Evolutionary conservation across 331 rosid genomes (phyloP), one percentile per base, ranked within the genome.

Genomic region (Pyrus hybrid): DNA sequence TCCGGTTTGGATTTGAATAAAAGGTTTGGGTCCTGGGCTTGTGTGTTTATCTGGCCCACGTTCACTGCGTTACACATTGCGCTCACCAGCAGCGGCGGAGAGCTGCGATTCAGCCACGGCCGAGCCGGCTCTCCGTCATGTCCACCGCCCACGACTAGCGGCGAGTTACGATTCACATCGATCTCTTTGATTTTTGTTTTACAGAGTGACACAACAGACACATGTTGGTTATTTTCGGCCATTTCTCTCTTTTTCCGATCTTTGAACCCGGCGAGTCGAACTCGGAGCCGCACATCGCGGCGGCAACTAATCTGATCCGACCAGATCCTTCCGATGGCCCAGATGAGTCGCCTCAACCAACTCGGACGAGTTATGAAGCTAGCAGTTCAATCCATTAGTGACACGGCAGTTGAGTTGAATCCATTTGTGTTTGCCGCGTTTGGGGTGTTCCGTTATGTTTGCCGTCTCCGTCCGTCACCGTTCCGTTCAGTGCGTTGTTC

Each of bases 41-140:
- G 14, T 41, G 47, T 14, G 14, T 41, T 11, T 41, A 8, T 41
- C 47, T 41, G 47, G 47, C 47, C 43, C 43, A 37, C 43, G 43
- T 37, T 37, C 43, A 37, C 43, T 9, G 43, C 1, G 13, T 37
- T 37, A 0, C 4, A 37, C 43, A 9, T 4, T 92, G 97, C 4
- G 93, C 99, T 11, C 99, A 95, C 57, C 97, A 95, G 53, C 96
- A 85, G 80, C 68, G 87, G 77, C 82, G 99, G n/a, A 85, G 97
- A 71, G 76, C 91, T 14, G 85, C 79, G 13, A 92, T 86, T 16
- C 89, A 86, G 76, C 90, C 99, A 3, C 78, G 92, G 26, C 88
- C 83, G n/a, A 95, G 99, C 77, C 96, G 97, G 3, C 97, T 95
- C 71, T 88, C 90, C 3, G 62, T 82, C 82, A 87, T 88, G 96